phyloP scores from a whole-genome alignment of 2,329 filamentous ascomycete genomes.

The Gnomoniopsis sp. region DNA sequence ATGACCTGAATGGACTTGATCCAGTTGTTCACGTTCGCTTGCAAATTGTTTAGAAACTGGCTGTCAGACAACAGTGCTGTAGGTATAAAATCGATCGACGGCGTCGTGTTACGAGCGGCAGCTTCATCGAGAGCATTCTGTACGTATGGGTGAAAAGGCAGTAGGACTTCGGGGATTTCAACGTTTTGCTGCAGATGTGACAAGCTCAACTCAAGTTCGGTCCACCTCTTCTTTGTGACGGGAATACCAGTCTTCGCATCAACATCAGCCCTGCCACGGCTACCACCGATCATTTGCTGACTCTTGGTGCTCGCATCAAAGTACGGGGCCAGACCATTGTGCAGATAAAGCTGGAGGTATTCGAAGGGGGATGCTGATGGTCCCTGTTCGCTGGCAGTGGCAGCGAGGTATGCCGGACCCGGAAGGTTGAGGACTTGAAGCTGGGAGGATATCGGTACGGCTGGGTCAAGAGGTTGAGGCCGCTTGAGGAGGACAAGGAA shows the following conservation, averaged over 20 bases:
- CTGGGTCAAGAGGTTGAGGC: constrained; percentile 80
- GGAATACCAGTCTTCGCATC: constrained; percentile 94
- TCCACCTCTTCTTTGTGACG: constrained; percentile 95
- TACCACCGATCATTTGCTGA: constrained; percentile 63
- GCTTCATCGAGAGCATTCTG: constrained; percentile 82
- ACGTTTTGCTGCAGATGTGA: constrained; percentile 95
- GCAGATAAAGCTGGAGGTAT: constrained; percentile 85
- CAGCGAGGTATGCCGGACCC: constrained; percentile 69
- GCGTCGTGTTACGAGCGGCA: constrained; percentile 59
- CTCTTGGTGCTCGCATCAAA: constrained; percentile 94
- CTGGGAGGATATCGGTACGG: constrained; percentile 78
- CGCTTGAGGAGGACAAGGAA: constrained; percentile 90
- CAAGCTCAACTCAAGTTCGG: constrained; percentile 86
- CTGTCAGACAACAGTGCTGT: constrained; percentile 77
- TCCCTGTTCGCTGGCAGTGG: constrained; percentile 65
- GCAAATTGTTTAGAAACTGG: constrained; percentile 87
- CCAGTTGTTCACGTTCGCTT: constrained; percentile 93
- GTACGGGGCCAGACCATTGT: constrained; percentile 88
- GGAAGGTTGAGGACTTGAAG: constrained; percentile 92
- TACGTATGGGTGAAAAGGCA: constrained; percentile 85
- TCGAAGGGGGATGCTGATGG: constrained; percentile 81
- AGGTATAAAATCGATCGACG: constrained; percentile 77
- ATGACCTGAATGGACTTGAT: constrained; percentile 98
- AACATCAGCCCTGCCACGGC: constrained; percentile 73
- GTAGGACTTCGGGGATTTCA: constrained; percentile 87